Percentiles rank a stretch among this genome's conserved stretches.
Conservation (phyloP, 2,329 filamentous ascomycete genomes). For the Zymoseptoria passerinii region DNA sequence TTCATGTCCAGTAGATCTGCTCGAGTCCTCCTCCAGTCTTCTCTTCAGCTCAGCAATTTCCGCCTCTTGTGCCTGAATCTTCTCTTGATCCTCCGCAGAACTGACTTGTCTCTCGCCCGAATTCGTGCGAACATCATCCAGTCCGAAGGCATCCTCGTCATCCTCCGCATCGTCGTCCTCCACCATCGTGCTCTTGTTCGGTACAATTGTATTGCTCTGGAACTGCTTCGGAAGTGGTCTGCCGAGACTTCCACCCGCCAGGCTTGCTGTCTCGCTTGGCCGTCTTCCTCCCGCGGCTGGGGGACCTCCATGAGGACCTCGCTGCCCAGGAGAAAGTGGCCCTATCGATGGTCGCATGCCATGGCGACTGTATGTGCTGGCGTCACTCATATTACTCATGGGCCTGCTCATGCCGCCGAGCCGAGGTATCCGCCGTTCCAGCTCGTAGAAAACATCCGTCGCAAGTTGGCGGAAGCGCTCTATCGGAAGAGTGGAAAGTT, state of each 20-base stretch:
- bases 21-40: slow-evolving; percentile 61
- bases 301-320: slow-evolving; percentile 21
- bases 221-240: slow-evolving; percentile 81
- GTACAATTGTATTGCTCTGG: slow-evolving; percentile 81
- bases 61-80: slow-evolving; percentile 69
- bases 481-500: slow-evolving; percentile 79
- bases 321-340: slow-evolving; percentile 15
- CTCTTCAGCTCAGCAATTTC: slow-evolving; percentile 68
- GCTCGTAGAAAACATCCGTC: slow-evolving; percentile 90
- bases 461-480: slow-evolving; percentile 84
- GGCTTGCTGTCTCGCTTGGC: slow-evolving; percentile 30
- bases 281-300: slow-evolving; percentile 32
- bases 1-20: slow-evolving; percentile 10
- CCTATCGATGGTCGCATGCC: slow-evolving; percentile 31
- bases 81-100: slow-evolving; percentile 50
- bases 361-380: slow-evolving; percentile 19
- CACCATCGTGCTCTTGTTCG: slow-evolving; percentile 95
- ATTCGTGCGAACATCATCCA: slow-evolving; percentile 18
- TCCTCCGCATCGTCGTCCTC: slow-evolving; percentile 68
- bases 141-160: slow-evolving; percentile 21
- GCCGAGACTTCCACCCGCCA: slow-evolving; percentile 53
- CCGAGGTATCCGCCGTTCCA: slow-evolving; percentile 80
- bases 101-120: slow-evolving; percentile 9
- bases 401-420: slow-evolving; percentile 66
- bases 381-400: slow-evolving; percentile 55